Evolutionary conservation across 306 rosid species (phyloP).

Genomic region (Aeschynomene evenia): DNA sequence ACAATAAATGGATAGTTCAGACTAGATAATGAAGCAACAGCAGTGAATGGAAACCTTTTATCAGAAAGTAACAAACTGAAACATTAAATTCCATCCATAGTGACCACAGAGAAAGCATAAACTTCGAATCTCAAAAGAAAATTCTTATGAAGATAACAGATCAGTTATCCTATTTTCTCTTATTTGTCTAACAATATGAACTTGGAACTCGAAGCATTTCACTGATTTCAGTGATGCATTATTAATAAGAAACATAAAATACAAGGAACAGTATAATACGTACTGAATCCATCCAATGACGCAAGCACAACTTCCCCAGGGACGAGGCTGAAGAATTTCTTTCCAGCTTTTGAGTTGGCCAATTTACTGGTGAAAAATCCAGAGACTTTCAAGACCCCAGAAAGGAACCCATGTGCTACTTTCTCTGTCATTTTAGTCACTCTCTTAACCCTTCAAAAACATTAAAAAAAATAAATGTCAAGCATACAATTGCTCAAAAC

Average conservation of each 20-base stretch:
- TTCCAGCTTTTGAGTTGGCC: conserved; percentile 69
- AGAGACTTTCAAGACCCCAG: conserved; percentile 81
- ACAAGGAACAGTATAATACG: conserved; percentile 34
- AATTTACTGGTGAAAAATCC: conserved; percentile 77
- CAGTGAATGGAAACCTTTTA: background rate
- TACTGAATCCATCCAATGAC: conserved; percentile 94
- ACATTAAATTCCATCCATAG: background rate
- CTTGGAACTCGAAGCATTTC: conserved; percentile 20
- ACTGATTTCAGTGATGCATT: background rate
- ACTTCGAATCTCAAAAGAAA: background rate
- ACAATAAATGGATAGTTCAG: conserved; percentile 1
- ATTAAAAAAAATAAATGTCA: background rate
- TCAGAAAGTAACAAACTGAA: background rate
- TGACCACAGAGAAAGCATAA: conserved; percentile 1
- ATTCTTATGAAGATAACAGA: background rate
- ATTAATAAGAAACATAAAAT: conserved; percentile 1
- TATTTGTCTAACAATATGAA: background rate
- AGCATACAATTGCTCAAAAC: background rate
- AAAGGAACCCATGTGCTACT: conserved; percentile 85
- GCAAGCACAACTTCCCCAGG: conserved; percentile 93
- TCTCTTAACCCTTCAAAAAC: conserved; percentile 72
- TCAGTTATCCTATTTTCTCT: conserved; percentile 7
- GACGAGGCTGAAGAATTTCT: conserved; percentile 73
- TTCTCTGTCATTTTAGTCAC: conserved; percentile 86
- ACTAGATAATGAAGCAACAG: background rate